Base-by-base conservation (phyloP, 176 grass and related monocot genomes). In the Phoenix roebelenii region DNA sequence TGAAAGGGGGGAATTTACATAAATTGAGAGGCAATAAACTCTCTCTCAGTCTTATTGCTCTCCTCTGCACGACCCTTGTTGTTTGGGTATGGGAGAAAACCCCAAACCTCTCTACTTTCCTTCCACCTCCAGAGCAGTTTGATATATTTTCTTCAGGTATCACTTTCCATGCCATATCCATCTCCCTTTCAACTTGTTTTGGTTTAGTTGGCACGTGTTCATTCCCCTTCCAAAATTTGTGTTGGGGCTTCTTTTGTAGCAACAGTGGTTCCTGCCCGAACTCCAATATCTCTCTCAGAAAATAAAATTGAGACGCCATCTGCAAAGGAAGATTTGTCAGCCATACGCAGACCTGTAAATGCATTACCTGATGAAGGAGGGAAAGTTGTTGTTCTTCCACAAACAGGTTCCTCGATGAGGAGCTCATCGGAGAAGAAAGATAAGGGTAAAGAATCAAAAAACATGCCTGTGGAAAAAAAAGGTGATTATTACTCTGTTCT, bases 31-130 rank as follows among this genome's bases (percentile, higher is more conserved):
- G 26, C 22, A 57, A 26, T 23, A 75, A 54, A 66, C 17, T 82
- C 15, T 55, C 58, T 56, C 12, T 61, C 22, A 51, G 58, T 28
- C 15, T 82, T 22, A 25, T 72, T 60, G 58, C 70, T 54, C 53
- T 82, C n/a, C 50, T 82, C 15, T 76, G 75, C 51, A 15, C 66
- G 25, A 61, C 64, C n/a, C 9, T 76, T 60, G 10, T 72, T 67
- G 50, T 67, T 62, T 82, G 55, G 61, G 52, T 67, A 54, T 72
- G 79, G 60, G 60, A 72, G 35, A 76, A 73, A 72, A 72, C 62
- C 62, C 72, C 79, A 28, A 29, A 50, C 50, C 48, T 76, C n/a
- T 22, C 60, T 22, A 49, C 67, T 70, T 67, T 82, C 50, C 16
- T 29, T 50, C 60, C 69, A 19, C 62, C 79, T 35, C 35, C 52